phyloP scores from a whole-genome alignment of 2,329 filamentous ascomycete genomes.

The Clarireedia hainanense region DNA sequence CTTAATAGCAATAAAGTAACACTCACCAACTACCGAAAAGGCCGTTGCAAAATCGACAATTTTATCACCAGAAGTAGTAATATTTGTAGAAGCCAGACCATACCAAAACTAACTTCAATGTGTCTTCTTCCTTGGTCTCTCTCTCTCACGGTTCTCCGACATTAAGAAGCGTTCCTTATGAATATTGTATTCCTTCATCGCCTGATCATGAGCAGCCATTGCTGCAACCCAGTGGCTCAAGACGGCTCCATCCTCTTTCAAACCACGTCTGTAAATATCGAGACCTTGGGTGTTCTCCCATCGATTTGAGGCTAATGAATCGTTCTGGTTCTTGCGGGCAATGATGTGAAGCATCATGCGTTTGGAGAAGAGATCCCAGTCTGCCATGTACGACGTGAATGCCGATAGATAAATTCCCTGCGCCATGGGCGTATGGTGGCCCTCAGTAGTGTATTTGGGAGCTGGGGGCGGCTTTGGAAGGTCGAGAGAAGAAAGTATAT shows the following conservation, averaged over 20 bases:
- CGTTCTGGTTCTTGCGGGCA: constrained; percentile 39
- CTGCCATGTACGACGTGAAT: constrained; percentile 46
- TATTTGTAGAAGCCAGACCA: not conserved
- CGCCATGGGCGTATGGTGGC: constrained; percentile 32
- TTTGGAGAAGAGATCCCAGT: constrained; percentile 44
- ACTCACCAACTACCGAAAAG: not conserved
- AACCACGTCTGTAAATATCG: constrained; percentile 48
- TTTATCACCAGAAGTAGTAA: not conserved
- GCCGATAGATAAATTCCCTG: constrained; percentile 40
- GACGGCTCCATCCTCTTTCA: constrained; percentile 58
- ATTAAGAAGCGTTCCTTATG: constrained; percentile 38
- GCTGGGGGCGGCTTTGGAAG: constrained; percentile 41
- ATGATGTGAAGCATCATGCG: constrained; percentile 49
- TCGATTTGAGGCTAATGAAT: constrained; percentile 28
- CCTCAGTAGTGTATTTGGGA: constrained; percentile 25
- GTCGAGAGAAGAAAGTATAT: constrained; percentile 45
- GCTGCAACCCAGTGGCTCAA: constrained; percentile 52
- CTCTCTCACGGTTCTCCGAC: constrained; percentile 20
- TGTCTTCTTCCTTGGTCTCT: constrained; percentile 12
- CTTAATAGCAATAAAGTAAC: not conserved
- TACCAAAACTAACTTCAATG: not conserved
- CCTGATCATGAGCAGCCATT: constrained; percentile 50
- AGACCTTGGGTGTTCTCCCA: constrained; percentile 40
- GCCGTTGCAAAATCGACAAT: not conserved
- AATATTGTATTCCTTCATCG: constrained; percentile 49